Evolutionary conservation across 1,139 yeast genomes (phyloP).

Genomic region (Chernovozyma aurita): DNA sequence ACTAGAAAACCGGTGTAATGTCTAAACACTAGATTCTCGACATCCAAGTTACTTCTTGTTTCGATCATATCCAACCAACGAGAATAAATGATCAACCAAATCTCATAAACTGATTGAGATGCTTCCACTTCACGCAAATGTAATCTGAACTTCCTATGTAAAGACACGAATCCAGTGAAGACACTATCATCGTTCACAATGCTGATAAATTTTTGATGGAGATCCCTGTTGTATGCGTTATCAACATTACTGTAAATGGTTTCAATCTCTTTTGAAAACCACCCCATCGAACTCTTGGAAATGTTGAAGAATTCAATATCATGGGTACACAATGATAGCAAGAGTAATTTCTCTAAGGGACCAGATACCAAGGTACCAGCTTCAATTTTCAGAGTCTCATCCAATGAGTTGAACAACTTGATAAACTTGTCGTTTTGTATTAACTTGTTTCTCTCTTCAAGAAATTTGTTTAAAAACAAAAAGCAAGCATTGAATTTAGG

Average conservation of each 20-base stretch:
- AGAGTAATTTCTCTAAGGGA: slow-evolving; percentile 41
- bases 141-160: slow-evolving; percentile 62
- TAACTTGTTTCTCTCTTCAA: slow-evolving; percentile 12
- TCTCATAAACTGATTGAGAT: slow-evolving; percentile 54
- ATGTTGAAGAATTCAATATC: slow-evolving; percentile 53
- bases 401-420: not conserved
- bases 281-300: slow-evolving; percentile 45
- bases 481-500: slow-evolving; percentile 37
- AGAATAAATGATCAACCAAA: slow-evolving; percentile 58
- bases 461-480: slow-evolving; percentile 31
- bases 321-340: slow-evolving; percentile 52
- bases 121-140: slow-evolving; percentile 57
- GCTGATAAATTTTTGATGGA: slow-evolving; percentile 42
- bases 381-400: slow-evolving; percentile 9
- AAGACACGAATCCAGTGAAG: slow-evolving; percentile 72
- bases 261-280: slow-evolving; percentile 37
- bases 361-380: slow-evolving; percentile 19
- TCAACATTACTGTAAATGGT: slow-evolving; percentile 6
- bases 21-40: slow-evolving; percentile 44
- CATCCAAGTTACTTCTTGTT: slow-evolving; percentile 15
- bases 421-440: slow-evolving; percentile 11
- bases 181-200: slow-evolving; percentile 56
- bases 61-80: slow-evolving; percentile 45
- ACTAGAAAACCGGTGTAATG: slow-evolving; percentile 62
- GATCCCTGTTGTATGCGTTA: slow-evolving; percentile 13